Conservation (phyloP, 805 yeast genomes). For the Candida sithepensis region DNA sequence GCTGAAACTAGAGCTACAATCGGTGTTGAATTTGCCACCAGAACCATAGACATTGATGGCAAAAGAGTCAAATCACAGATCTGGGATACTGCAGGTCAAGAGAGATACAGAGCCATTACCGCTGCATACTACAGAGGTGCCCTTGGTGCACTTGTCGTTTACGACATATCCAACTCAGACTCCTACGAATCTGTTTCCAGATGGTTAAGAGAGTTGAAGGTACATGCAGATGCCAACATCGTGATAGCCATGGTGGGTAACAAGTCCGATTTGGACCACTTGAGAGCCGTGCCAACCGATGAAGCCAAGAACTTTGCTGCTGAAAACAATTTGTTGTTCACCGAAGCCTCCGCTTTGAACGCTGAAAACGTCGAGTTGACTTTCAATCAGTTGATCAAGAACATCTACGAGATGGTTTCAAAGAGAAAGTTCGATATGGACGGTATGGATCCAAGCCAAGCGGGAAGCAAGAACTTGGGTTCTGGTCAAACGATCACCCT, state of each 20-base stretch:
- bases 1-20: slow-evolving; percentile 91
- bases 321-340: slow-evolving; percentile 86
- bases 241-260: slow-evolving; percentile 93
- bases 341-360: slow-evolving; percentile 93
- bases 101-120: slow-evolving; percentile 95
- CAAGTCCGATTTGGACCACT: slow-evolving; percentile 84
- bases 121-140: slow-evolving; percentile 98
- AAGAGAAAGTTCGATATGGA: slow-evolving; percentile 89
- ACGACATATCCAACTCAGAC: slow-evolving; percentile 89
- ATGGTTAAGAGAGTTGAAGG: slow-evolving; percentile 88
- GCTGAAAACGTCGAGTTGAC: slow-evolving; percentile 94
- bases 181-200: slow-evolving; percentile 81
- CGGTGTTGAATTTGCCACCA: slow-evolving; percentile 97
- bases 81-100: slow-evolving; percentile 99
- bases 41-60: slow-evolving; percentile 85
- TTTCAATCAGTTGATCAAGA: slow-evolving; percentile 87
- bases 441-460: slow-evolving; percentile 44
- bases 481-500: slow-evolving; percentile 84
- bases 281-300: slow-evolving; percentile 95
- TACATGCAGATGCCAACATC: slow-evolving; percentile 91
- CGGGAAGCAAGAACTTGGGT: slow-evolving; percentile 41
- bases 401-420: slow-evolving; percentile 91
- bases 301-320: slow-evolving; percentile 94
- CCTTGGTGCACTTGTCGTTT: slow-evolving; percentile 93
- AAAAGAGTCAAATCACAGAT: slow-evolving; percentile 85